Evolutionary conservation across 2,329 filamentous ascomycete species (phyloP).

Genomic region (Fusarium tjaetaba): DNA sequence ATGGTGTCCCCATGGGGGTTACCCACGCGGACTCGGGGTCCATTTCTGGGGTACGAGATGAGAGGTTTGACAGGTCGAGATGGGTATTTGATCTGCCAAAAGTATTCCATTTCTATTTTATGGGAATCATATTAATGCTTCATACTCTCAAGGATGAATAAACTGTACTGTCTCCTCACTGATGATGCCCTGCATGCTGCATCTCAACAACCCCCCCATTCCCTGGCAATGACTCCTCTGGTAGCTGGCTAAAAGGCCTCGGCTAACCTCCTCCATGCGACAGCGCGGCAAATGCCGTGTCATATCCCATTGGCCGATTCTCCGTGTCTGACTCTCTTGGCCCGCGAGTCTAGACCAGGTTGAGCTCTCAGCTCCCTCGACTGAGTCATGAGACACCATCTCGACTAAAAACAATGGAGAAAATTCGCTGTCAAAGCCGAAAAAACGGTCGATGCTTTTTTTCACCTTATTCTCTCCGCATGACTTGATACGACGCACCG

Average conservation of each 20-base stretch:
- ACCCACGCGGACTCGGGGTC: not conserved
- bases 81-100: not conserved
- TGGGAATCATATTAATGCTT: not conserved
- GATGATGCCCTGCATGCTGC: not conserved
- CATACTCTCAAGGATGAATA: accelerated
- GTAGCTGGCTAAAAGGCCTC: not conserved
- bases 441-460: not conserved
- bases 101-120: not conserved
- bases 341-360: slow-evolving; percentile 1
- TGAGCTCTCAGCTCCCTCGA: not conserved
- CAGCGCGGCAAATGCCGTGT: not conserved
- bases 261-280: slow-evolving; percentile 3
- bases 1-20: slow-evolving; percentile 8
- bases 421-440: not conserved
- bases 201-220: not conserved
- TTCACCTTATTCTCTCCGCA: not conserved
- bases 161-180: not conserved
- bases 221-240: not conserved
- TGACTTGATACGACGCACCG: not conserved
- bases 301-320: slow-evolving; percentile 2
- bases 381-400: slow-evolving; percentile 2
- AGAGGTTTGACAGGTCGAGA: not conserved
- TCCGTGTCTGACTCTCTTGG: slow-evolving; percentile 8
- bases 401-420: not conserved
- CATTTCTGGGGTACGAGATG: slow-evolving; percentile 19